phyloP scores from a whole-genome alignment of 83 land plant species.

The Picea abies region DNA sequence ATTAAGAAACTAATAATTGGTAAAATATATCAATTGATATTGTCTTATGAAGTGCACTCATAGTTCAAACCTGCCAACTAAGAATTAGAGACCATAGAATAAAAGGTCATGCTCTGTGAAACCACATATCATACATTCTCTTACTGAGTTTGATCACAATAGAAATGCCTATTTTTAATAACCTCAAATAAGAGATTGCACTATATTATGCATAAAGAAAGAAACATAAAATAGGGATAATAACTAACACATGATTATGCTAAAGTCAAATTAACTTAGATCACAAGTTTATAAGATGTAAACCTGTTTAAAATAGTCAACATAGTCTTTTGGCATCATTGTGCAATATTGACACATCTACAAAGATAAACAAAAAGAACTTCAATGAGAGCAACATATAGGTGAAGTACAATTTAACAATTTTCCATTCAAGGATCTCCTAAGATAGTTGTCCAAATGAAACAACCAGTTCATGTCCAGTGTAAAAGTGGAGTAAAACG shows the following conservation, averaged over 20 bases:
- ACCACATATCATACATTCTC: slow-evolving; percentile 38
- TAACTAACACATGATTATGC: not conserved
- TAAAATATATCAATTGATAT: not conserved
- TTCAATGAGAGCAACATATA: not conserved
- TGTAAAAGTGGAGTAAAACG: no score
- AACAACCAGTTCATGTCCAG: no score
- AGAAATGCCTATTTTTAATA: slow-evolving; percentile 31
- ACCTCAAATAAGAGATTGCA: not conserved
- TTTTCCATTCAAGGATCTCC: not conserved
- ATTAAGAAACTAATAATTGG: not conserved
- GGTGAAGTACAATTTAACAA: not conserved
- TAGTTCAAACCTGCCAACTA: slow-evolving; percentile 44
- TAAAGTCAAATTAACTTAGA: not conserved
- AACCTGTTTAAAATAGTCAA: slow-evolving; percentile 47
- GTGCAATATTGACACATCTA: slow-evolving; percentile 48
- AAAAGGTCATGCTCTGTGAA: slow-evolving; percentile 45
- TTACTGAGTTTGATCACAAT: slow-evolving; percentile 39
- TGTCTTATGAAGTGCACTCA: not conserved
- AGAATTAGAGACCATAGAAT: slow-evolving; percentile 50
- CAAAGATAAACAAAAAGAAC: slow-evolving; percentile 4
- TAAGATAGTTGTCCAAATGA: no score
- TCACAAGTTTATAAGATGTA: not conserved
- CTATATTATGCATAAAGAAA: not conserved
- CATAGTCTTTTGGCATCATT: slow-evolving; percentile 49
- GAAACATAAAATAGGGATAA: not conserved